Conservation (phyloP, 2,329 filamentous ascomycete genomes). For the Pseudopyricularia javanii region DNA sequence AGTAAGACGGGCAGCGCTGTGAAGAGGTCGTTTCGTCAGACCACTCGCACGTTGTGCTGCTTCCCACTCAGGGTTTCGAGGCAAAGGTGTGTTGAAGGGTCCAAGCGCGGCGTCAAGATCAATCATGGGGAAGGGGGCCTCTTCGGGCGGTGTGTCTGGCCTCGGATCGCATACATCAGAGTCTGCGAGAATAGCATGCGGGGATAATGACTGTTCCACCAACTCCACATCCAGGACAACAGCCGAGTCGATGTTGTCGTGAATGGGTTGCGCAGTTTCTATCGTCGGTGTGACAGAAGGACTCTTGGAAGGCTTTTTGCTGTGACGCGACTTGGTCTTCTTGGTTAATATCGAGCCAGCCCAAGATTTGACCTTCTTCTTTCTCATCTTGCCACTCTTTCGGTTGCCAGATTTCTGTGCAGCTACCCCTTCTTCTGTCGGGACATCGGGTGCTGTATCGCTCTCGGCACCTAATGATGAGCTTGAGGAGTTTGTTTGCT, state of each 20-base stretch:
- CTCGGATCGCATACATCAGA: constrained; percentile 24
- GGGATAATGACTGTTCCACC: constrained; percentile 12
- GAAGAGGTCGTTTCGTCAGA: constrained; percentile 54
- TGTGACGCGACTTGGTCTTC: constrained; percentile 38
- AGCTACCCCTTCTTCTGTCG: constrained; percentile 8
- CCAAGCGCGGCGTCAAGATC: constrained; percentile 89
- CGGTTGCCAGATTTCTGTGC: constrained; percentile 14
- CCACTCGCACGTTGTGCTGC: constrained; percentile 48
- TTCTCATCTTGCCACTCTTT: constrained; percentile 42
- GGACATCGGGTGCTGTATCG: not conserved
- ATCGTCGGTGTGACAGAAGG: constrained; percentile 22
- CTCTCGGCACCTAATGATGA: constrained; percentile 13
- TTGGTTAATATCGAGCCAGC: constrained; percentile 54
- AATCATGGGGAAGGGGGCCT: constrained; percentile 68
- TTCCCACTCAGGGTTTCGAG: constrained; percentile 52
- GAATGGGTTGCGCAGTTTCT: not conserved
- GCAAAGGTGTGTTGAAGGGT: constrained; percentile 73
- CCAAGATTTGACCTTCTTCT: constrained; percentile 68
- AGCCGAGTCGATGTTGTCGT: constrained; percentile 4
- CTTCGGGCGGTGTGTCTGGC: constrained; percentile 31
- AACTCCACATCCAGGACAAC: constrained; percentile 15
- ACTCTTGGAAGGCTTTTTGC: constrained; percentile 25
- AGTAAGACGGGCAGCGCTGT: constrained; percentile 62
- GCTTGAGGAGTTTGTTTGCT: constrained; percentile 16
- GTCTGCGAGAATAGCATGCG: constrained; percentile 16